These are phyloP conservation scores for Lactarius pseudohatsudake DNA, from an alignment of 768 basidiomycete genomes.

Conservation along the genomic window DNA sequence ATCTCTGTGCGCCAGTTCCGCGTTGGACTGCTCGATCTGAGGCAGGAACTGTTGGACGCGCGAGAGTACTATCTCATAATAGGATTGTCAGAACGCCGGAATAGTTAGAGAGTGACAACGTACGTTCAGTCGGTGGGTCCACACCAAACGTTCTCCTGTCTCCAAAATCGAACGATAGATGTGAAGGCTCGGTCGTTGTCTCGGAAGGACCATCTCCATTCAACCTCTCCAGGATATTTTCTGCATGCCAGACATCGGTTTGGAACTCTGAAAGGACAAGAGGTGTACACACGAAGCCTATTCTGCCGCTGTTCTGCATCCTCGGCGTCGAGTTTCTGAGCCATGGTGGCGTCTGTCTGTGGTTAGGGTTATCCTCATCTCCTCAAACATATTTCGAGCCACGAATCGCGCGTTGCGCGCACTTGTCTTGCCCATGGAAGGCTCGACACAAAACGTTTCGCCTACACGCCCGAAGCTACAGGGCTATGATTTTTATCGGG, in stretches of 20 bases:
- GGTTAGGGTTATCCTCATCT: conserved; percentile 19
- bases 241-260: conserved; percentile 11
- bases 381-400: conserved; percentile 1
- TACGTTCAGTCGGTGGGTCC: conserved; percentile 31
- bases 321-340: conserved; percentile 23
- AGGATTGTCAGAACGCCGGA: conserved; percentile 2
- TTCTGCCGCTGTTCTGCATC: conserved; percentile 22
- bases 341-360: conserved; percentile 3
- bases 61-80: conserved; percentile 50
- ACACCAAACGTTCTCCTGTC: conserved; percentile 29
- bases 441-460: neutral
- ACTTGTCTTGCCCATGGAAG: conserved; percentile 12
- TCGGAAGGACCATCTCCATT: conserved; percentile 17
- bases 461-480: conserved; percentile 44
- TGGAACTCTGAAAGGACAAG: neutral
- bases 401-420: conserved; percentile 15
- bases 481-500: conserved; percentile 83
- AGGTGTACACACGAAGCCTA: conserved; percentile 29
- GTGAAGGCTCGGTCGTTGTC: neutral
- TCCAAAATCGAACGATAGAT: conserved; percentile 30
- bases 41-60: conserved; percentile 70
- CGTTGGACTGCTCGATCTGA: conserved; percentile 63
- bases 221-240: conserved; percentile 28
- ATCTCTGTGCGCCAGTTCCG: conserved; percentile 47
- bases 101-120: neutral